These are phyloP conservation scores for Pyrenopolyporus hunteri DNA, from an alignment of 495 filamentous ascomycete genomes.

Conservation along the genomic window DNA sequence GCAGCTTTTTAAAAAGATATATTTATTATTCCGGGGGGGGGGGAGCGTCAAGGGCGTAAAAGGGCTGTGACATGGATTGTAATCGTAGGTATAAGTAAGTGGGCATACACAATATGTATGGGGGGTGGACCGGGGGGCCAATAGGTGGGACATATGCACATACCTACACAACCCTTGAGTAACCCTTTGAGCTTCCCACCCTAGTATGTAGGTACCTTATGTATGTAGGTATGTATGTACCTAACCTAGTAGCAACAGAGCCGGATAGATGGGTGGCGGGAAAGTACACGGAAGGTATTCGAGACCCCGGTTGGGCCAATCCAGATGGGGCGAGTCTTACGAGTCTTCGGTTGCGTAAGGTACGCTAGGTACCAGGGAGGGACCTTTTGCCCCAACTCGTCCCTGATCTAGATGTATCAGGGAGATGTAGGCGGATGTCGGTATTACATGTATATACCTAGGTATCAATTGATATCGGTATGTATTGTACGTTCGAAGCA, in stretches of 20 bases:
- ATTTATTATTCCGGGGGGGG: slow-evolving; percentile 20
- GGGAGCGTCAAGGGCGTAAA: neutral
- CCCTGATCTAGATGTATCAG: too few relatives aligned
- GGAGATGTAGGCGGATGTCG: too few relatives aligned
- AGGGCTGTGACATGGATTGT: slow-evolving; percentile 9
- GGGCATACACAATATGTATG: too few relatives aligned
- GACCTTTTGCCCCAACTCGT: slow-evolving; percentile 12
- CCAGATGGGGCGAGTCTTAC: neutral
- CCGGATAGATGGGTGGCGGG: slow-evolving; percentile 22
- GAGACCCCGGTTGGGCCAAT: neutral
- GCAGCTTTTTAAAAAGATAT: slow-evolving; percentile 24
- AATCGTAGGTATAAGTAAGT: slow-evolving; percentile 1
- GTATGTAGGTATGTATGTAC: too few relatives aligned
- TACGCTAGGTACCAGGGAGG: slow-evolving; percentile 13
- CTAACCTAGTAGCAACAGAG: neutral
- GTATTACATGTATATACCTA: too few relatives aligned
- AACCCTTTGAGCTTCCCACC: neutral
- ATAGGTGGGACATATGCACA: slow-evolving; percentile 32
- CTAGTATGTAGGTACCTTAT: too few relatives aligned
- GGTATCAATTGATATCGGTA: too few relatives aligned
- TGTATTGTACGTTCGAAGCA: too few relatives aligned
- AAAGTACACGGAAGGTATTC: slow-evolving; percentile 22
- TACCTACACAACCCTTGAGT: slow-evolving; percentile 22
- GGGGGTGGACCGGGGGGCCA: slow-evolving; percentile 34
- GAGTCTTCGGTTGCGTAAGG: too few relatives aligned